Conservation (phyloP, 2,329 filamentous ascomycete species). For the Diaporthe australafricana region DNA sequence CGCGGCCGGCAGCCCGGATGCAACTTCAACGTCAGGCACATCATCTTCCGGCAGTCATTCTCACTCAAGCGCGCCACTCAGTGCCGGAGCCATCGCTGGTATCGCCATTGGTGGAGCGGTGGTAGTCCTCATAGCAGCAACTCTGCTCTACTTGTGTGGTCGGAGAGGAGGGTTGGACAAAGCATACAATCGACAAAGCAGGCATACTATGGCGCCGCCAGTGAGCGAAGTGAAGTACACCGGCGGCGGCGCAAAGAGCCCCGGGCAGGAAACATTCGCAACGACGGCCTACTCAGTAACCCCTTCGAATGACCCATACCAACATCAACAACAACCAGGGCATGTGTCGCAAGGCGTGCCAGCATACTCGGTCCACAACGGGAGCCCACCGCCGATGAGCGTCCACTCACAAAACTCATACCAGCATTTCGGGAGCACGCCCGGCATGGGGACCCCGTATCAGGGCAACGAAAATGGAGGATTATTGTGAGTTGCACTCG, state of each 20-base stretch:
- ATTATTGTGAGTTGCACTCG: background rate
- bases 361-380: constrained; percentile 26
- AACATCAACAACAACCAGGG: constrained; percentile 40
- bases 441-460: constrained; percentile 18
- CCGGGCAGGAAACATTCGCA: constrained; percentile 45
- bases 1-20: constrained; percentile 41
- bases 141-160: constrained; percentile 61
- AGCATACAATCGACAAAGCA: constrained; percentile 47
- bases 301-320: constrained; percentile 42
- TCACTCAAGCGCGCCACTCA: constrained; percentile 33
- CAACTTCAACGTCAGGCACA: constrained; percentile 23
- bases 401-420: constrained; percentile 36
- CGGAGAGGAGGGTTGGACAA: constrained; percentile 52
- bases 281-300: constrained; percentile 42
- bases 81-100: constrained; percentile 67
- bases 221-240: constrained; percentile 46
- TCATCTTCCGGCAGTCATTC: constrained; percentile 32
- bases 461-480: constrained; percentile 19
- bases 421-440: constrained; percentile 9
- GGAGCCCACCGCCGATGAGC: constrained; percentile 40
- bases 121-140: constrained; percentile 55
- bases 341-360: constrained; percentile 31
- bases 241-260: constrained; percentile 45
- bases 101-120: constrained; percentile 65
- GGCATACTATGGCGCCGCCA: constrained; percentile 33